Percentiles rank a stretch among this genome's conserved stretches.
phyloP scores from a whole-genome alignment of 768 basidiomycete species.

The Psilocybe cubensis region DNA sequence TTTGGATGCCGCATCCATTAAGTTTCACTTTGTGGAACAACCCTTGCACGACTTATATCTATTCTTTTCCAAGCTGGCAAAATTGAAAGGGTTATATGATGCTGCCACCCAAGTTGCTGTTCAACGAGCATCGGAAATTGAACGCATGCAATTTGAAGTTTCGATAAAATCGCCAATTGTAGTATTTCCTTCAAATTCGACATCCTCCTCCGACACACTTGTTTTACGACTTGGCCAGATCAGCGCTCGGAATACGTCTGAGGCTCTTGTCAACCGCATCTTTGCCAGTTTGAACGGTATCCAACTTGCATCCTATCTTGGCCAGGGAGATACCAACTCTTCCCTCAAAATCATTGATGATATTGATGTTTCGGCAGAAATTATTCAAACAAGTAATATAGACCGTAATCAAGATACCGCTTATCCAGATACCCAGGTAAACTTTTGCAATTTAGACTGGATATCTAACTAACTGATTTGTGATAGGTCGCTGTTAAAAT shows the following conservation, averaged over 20 bases:
- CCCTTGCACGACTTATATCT: conserved; percentile 89
- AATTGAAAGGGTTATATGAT: conserved; percentile 93
- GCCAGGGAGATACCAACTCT: conserved; percentile 48
- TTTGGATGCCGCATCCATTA: conserved; percentile 88
- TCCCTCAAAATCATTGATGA: conserved; percentile 90
- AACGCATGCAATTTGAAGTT: conserved; percentile 91
- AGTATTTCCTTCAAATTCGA: conserved; percentile 76
- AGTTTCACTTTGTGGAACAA: conserved; percentile 84
- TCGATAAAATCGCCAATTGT: conserved; percentile 91
- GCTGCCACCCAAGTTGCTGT: conserved; percentile 92
- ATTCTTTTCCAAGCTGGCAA: conserved; percentile 84
- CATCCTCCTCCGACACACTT: conserved; percentile 65
- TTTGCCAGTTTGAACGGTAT: conserved; percentile 82
- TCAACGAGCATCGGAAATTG: conserved; percentile 91
- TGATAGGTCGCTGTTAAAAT: conserved; percentile 69
- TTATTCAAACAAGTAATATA: conserved; percentile 63
- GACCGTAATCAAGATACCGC: conserved; percentile 54
- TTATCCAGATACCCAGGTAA: conserved; percentile 78
- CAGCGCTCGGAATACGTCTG: conserved; percentile 75
- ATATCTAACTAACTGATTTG: neutral
- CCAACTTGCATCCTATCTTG: conserved; percentile 74
- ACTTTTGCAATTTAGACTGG: conserved; percentile 4
- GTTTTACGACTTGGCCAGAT: conserved; percentile 90
- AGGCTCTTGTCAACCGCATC: conserved; percentile 58
- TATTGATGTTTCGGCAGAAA: conserved; percentile 71